Conservation (phyloP, 2,329 filamentous ascomycete species). For the Sclerotinia minor region DNA sequence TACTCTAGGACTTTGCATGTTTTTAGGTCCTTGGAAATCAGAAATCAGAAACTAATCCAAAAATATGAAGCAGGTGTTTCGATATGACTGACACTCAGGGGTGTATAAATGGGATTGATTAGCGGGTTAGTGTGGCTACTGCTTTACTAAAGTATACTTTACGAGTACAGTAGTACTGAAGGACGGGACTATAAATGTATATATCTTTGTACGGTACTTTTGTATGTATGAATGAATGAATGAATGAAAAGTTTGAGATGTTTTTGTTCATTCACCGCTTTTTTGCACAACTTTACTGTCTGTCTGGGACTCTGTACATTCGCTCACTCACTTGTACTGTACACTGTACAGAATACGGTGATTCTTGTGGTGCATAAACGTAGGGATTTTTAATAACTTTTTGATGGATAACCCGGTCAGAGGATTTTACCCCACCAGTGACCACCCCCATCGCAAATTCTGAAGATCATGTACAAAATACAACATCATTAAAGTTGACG, state of each 20-base stretch:
- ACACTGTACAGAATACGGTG: too few relatives aligned
- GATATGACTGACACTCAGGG: conserved; percentile 3
- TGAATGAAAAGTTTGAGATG: background rate
- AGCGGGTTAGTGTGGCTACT: background rate
- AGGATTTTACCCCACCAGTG: background rate
- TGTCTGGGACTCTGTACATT: too few relatives aligned
- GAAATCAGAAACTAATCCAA: conserved; percentile 6
- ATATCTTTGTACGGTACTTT: too few relatives aligned
- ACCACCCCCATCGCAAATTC: background rate
- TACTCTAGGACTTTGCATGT: too few relatives aligned
- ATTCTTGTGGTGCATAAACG: background rate
- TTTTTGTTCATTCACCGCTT: conserved; percentile 19
- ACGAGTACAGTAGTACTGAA: too few relatives aligned
- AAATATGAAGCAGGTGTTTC: conserved; percentile 20
- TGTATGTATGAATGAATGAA: too few relatives aligned
- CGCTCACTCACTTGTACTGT: background rate
- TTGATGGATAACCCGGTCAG: background rate
- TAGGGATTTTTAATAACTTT: background rate
- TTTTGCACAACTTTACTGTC: conserved; percentile 2
- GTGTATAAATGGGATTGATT: background rate
- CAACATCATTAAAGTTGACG: too few relatives aligned
- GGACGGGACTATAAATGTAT: too few relatives aligned
- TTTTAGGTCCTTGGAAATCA: background rate
- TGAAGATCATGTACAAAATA: background rate
- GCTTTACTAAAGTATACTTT: too few relatives aligned